These are phyloP conservation scores for Penicillium waksmanii DNA, from an alignment of 495 filamentous ascomycete genomes.

Conservation along the genomic window DNA sequence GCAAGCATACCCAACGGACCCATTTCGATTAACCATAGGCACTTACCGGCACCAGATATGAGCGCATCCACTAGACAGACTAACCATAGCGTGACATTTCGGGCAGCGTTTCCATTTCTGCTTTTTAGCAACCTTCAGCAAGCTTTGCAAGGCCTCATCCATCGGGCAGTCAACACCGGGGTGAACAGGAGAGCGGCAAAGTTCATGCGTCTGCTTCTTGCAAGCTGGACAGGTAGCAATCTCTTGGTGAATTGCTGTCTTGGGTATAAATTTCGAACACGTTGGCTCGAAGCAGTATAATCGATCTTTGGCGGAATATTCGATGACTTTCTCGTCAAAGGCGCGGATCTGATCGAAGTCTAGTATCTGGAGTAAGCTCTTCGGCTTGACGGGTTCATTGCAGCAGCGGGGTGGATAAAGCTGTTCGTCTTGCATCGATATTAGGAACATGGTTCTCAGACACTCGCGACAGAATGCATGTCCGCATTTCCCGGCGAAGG, in stretches of 20 bases:
- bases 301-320: constrained; percentile 21
- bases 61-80: constrained; percentile 21
- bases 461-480: constrained; percentile 23
- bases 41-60: constrained; percentile 29
- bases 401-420: constrained; percentile 28
- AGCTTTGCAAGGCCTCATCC: constrained; percentile 19
- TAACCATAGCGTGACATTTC: constrained; percentile 25
- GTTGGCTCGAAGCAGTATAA: constrained; percentile 25
- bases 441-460: constrained; percentile 19
- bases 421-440: constrained; percentile 26
- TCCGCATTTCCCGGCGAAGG: constrained; percentile 14
- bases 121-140: constrained; percentile 15
- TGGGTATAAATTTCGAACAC: constrained; percentile 28
- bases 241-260: constrained; percentile 13
- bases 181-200: constrained; percentile 20
- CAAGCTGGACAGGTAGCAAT: constrained; percentile 21
- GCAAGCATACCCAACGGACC: no score
- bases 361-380: constrained; percentile 11
- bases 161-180: constrained; percentile 25
- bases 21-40: neutral
- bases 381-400: constrained; percentile 8
- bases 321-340: constrained; percentile 21
- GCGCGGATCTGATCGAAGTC: constrained; percentile 13
- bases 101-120: constrained; percentile 24
- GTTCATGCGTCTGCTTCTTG: constrained; percentile 19